Evolutionary conservation across 1,284 basidiomycete genomes (phyloP).

Genomic region (Apiotrichum brassicae): DNA sequence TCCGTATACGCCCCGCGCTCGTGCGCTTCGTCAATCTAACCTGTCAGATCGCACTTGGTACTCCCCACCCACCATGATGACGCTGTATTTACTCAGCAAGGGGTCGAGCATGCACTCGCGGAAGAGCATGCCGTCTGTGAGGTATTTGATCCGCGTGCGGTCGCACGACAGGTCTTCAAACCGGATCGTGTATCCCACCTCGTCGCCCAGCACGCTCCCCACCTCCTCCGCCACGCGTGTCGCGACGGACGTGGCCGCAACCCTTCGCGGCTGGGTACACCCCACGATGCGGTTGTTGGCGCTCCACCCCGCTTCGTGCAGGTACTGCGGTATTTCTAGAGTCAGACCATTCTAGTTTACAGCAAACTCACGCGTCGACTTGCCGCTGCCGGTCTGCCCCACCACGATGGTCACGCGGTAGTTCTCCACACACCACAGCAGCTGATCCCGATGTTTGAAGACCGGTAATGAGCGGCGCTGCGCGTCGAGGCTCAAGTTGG

Average conservation of each 20-base stretch:
- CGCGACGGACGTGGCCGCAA: conserved; percentile 92
- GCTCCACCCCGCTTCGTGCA: conserved; percentile 86
- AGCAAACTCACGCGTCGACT: conserved; percentile 78
- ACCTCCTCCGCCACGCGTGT: conserved; percentile 82
- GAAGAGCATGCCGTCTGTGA: conserved; percentile 98
- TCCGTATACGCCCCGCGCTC: conserved; percentile 94
- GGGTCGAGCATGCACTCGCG: conserved; percentile 88
- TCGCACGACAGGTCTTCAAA: conserved; percentile 87
- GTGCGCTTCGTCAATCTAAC: conserved; percentile 91
- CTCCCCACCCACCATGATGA: conserved; percentile 80
- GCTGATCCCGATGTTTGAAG: conserved; percentile 73
- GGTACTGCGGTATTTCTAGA: conserved; percentile 86
- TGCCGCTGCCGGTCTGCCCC: conserved; percentile 94
- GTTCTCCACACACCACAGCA: conserved; percentile 77
- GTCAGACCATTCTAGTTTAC: no score
- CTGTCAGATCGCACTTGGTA: background rate
- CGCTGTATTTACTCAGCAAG: conserved; percentile 80
- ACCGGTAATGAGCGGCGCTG: conserved; percentile 80
- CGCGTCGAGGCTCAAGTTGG: conserved; percentile 56
- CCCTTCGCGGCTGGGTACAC: conserved; percentile 89
- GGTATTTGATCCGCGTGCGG: conserved; percentile 84
- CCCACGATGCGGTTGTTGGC: conserved; percentile 68
- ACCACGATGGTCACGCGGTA: conserved; percentile 77
- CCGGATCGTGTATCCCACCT: conserved; percentile 95
- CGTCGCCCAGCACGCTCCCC: conserved; percentile 78